A percentile compares a stretch with the other conserved stretches of the same genome.
Conservation (phyloP, 176 grass and related monocot species). For the Aechmea fasciata region DNA sequence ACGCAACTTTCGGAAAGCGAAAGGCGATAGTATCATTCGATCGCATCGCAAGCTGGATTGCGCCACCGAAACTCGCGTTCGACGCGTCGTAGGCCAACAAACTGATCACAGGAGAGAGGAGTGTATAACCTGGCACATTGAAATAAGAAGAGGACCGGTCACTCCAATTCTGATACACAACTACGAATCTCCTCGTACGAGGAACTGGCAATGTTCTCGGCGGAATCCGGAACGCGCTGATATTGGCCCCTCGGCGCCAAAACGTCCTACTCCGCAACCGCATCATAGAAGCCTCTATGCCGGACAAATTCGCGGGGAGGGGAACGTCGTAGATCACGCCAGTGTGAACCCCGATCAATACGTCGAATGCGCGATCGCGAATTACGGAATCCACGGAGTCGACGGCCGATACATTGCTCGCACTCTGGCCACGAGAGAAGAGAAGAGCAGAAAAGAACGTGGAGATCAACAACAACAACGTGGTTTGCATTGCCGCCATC, state of each 20-base stretch:
- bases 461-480: background rate
- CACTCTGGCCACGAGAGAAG: background rate
- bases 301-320: slow-evolving; percentile 8
- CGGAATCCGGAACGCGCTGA: slow-evolving; percentile 8
- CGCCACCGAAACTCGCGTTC: background rate
- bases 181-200: background rate
- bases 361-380: background rate
- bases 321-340: slow-evolving; percentile 9
- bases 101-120: slow-evolving; percentile 9
- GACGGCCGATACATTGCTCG: background rate
- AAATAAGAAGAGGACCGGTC: slow-evolving; percentile 12
- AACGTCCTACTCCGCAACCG: slow-evolving; percentile 13
- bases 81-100: slow-evolving; percentile 19
- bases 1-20: slow-evolving; percentile 1
- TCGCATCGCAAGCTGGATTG: background rate
- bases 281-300: slow-evolving; percentile 10
- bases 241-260: slow-evolving; percentile 12
- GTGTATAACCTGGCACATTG: slow-evolving; percentile 6
- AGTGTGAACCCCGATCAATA: slow-evolving; percentile 5
- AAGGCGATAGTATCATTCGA: background rate
- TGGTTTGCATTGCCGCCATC: background rate
- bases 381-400: background rate
- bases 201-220: slow-evolving; percentile 3
- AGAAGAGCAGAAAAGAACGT: slow-evolving; percentile 9
- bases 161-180: slow-evolving; percentile 18